These are phyloP conservation scores for Forsythia suspensa DNA, from an alignment of 257 asterid genomes.

Conservation along the genomic window DNA sequence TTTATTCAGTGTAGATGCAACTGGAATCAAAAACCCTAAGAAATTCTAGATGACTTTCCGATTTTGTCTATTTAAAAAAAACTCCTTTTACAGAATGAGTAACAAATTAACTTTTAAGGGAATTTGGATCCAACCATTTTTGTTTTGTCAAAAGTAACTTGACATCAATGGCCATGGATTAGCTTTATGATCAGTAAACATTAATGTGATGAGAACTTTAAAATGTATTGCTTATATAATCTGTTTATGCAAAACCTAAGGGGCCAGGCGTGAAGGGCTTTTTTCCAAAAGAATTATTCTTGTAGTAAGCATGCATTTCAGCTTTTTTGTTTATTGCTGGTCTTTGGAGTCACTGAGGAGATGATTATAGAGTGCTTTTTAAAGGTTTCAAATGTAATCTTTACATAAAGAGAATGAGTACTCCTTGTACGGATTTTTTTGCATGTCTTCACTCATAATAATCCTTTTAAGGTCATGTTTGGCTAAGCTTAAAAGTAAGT, in stretches of 20 bases:
- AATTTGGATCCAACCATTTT: constrained; percentile 7
- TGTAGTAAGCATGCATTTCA: constrained; percentile 6
- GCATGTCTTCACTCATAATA: background rate
- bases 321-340: constrained; percentile 21
- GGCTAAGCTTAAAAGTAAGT: background rate
- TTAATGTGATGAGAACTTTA: constrained; percentile 33
- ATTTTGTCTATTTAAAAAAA: constrained; percentile 5
- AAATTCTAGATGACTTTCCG: constrained; percentile 23
- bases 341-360: constrained; percentile 23
- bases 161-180: constrained; percentile 9
- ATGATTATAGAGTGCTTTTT: constrained; percentile 20
- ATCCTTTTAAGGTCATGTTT: background rate
- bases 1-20: background rate
- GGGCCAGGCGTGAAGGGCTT: constrained; percentile 34
- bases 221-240: constrained; percentile 14
- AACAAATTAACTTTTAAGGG: constrained; percentile 21
- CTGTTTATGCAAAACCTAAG: background rate
- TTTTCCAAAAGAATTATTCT: constrained; percentile 34
- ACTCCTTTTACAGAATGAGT: constrained; percentile 18
- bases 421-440: constrained; percentile 25
- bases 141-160: constrained; percentile 28
- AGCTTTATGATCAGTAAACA: constrained; percentile 26
- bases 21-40: background rate
- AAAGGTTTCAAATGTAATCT: background rate
- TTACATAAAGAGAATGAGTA: constrained; percentile 11